phyloP scores from a whole-genome alignment of 176 grass and related monocot species.

The Lolium multiflorum region DNA sequence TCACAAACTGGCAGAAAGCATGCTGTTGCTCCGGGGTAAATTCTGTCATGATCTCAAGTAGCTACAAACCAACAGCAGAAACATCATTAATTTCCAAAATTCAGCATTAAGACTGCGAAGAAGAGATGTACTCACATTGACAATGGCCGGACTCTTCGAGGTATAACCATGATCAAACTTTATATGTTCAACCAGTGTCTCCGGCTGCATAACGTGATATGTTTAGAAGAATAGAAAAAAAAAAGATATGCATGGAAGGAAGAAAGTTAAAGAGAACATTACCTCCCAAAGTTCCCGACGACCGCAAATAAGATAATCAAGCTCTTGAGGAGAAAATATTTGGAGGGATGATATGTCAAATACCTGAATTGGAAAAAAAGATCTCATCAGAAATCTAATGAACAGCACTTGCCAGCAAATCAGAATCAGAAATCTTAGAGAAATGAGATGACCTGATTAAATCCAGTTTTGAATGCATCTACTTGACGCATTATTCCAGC shows the following conservation, averaged over 20 bases:
- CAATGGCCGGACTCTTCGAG: conserved; percentile 77
- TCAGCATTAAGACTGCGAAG: not conserved
- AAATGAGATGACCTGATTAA: conserved; percentile 73
- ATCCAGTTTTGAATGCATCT: conserved; percentile 81
- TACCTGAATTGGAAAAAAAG: conserved; percentile 53
- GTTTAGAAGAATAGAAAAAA: conserved; percentile 22
- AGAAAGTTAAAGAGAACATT: conserved; percentile 24
- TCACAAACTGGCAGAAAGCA: conserved; percentile 94
- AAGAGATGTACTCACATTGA: conserved; percentile 61
- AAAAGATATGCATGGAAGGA: not conserved
- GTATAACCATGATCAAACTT: conserved; percentile 86
- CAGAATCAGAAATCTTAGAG: not conserved
- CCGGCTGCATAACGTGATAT: conserved; percentile 54
- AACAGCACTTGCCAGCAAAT: conserved; percentile 11
- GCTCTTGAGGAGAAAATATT: conserved; percentile 88
- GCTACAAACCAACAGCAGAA: conserved; percentile 48
- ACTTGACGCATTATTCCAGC: conserved; percentile 72
- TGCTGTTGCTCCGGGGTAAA: conserved; percentile 82
- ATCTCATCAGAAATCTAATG: conserved; percentile 9
- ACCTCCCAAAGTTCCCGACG: conserved; percentile 88
- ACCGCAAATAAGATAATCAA: conserved; percentile 84
- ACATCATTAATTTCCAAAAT: not conserved
- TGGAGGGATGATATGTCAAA: conserved; percentile 80
- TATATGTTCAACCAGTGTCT: conserved; percentile 61
- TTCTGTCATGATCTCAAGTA: conserved; percentile 90